Percentiles rank a stretch among this genome's conserved stretches.
These are phyloP conservation scores for Geopyxis carbonaria DNA, from an alignment of 495 filamentous ascomycete species.

Conservation along the genomic window DNA sequence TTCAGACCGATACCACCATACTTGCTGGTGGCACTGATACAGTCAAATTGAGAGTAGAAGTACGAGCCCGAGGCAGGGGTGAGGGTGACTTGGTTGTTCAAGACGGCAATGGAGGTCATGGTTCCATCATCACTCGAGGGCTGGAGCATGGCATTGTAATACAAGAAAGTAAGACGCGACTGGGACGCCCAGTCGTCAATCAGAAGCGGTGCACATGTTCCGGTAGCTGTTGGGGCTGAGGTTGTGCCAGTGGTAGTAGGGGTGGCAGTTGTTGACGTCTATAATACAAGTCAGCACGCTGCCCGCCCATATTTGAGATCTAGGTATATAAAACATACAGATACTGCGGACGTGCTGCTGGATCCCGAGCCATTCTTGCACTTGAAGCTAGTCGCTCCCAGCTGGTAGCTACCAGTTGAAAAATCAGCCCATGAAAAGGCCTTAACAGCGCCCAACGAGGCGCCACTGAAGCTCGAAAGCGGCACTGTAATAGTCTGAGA, in stretches of 20 bases:
- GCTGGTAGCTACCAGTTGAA: too few relatives aligned
- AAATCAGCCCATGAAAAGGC: too few relatives aligned
- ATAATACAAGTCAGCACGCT: too few relatives aligned
- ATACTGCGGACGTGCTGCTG: too few relatives aligned
- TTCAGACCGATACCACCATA: slow-evolving; percentile 45
- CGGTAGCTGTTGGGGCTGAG: slow-evolving; percentile 17
- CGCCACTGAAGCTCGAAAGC: too few relatives aligned
- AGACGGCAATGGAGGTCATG: slow-evolving; percentile 41
- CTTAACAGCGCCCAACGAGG: too few relatives aligned
- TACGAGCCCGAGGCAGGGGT: slow-evolving; percentile 36
- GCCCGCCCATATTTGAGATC: too few relatives aligned
- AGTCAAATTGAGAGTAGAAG: slow-evolving; percentile 43
- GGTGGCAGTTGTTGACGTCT: slow-evolving; percentile 14
- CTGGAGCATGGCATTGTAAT: slow-evolving; percentile 42
- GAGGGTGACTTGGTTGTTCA: slow-evolving; percentile 36
- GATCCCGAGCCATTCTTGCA: too few relatives aligned
- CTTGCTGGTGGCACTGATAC: slow-evolving; percentile 32
- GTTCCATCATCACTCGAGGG: slow-evolving; percentile 43
- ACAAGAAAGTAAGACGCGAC: slow-evolving; percentile 46
- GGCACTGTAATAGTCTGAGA: slow-evolving; percentile 32
- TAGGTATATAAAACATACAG: too few relatives aligned
- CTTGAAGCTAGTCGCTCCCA: too few relatives aligned
- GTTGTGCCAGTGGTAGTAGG: slow-evolving; percentile 12
- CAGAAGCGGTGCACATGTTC: slow-evolving; percentile 34
- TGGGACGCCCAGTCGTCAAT: slow-evolving; percentile 48